Evolutionary conservation across 2,329 filamentous ascomycete species (phyloP).

Genomic region (Epichloe sylvatica): DNA sequence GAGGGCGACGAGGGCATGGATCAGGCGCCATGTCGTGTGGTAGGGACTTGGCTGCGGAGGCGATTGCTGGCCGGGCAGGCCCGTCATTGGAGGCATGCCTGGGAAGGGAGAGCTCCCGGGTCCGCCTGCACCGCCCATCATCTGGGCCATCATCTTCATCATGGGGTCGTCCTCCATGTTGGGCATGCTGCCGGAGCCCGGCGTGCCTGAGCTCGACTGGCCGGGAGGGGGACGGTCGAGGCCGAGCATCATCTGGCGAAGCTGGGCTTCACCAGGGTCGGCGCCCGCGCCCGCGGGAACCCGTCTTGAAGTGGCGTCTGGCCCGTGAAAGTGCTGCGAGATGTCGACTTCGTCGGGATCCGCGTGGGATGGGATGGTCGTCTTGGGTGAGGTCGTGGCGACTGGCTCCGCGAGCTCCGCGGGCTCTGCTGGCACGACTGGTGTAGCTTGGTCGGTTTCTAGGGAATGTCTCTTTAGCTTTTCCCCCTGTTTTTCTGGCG

Average conservation of each 20-base stretch:
- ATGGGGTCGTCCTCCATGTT: conserved; percentile 21
- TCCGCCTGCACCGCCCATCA: conserved; percentile 37
- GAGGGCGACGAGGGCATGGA: conserved; percentile 60
- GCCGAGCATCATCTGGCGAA: conserved; percentile 52
- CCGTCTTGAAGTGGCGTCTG: conserved; percentile 21
- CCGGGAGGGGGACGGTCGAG: conserved; percentile 29
- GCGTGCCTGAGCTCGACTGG: conserved; percentile 10
- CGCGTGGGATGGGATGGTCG: conserved; percentile 20
- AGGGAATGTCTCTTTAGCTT: background rate
- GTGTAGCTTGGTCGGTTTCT: conserved; percentile 5
- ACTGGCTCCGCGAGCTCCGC: background rate
- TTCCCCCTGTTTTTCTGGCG: background rate
- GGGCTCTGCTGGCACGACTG: background rate
- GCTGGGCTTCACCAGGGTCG: conserved; percentile 39
- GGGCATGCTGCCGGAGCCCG: conserved; percentile 8
- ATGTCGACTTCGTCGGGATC: conserved; percentile 70
- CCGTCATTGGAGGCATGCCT: conserved; percentile 28
- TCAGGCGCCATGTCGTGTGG: conserved; percentile 51
- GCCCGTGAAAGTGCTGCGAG: conserved; percentile 56
- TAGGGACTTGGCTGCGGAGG: conserved; percentile 22
- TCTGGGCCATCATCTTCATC: conserved; percentile 60
- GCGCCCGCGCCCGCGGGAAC: conserved; percentile 9
- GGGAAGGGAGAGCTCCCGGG: conserved; percentile 22
- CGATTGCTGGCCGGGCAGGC: conserved; percentile 22
- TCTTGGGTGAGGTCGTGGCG: background rate